These are phyloP conservation scores for Lentinula boryana DNA, from an alignment of 768 basidiomycete genomes.

Conservation along the genomic window DNA sequence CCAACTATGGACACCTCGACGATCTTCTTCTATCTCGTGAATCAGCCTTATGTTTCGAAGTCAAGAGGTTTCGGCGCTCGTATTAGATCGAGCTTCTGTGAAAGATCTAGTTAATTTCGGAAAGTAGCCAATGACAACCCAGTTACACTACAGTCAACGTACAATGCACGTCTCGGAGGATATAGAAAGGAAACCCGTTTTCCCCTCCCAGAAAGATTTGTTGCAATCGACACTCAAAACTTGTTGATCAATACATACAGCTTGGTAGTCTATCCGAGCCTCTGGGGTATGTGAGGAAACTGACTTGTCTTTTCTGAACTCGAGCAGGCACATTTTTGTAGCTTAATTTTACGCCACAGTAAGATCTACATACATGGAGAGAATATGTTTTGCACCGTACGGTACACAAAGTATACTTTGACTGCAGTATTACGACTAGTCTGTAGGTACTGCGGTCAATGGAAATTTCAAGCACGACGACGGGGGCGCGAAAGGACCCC, in stretches of 20 bases:
- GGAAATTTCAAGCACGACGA: background rate
- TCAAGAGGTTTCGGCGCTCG: background rate
- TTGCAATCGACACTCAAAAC: background rate
- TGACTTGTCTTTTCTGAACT: background rate
- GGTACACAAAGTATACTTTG: no score
- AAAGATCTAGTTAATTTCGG: background rate
- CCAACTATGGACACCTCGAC: background rate
- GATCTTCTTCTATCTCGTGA: background rate
- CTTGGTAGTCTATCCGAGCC: background rate
- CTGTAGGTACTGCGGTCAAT: no score
- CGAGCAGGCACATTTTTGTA: background rate
- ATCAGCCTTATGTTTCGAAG: background rate
- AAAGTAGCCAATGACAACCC: background rate
- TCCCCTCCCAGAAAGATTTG: background rate
- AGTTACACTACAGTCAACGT: background rate
- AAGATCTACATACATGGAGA: background rate
- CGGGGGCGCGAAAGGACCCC: slow-evolving; percentile 12
- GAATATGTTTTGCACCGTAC: no score
- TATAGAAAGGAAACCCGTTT: background rate
- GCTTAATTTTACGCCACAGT: background rate
- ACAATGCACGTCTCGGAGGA: background rate
- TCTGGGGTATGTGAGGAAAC: background rate
- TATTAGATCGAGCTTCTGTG: background rate
- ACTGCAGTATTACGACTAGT: no score
- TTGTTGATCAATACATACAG: background rate